Evolutionary conservation across 2,329 filamentous ascomycete species (phyloP).

Genomic region (Eutypella sp.): DNA sequence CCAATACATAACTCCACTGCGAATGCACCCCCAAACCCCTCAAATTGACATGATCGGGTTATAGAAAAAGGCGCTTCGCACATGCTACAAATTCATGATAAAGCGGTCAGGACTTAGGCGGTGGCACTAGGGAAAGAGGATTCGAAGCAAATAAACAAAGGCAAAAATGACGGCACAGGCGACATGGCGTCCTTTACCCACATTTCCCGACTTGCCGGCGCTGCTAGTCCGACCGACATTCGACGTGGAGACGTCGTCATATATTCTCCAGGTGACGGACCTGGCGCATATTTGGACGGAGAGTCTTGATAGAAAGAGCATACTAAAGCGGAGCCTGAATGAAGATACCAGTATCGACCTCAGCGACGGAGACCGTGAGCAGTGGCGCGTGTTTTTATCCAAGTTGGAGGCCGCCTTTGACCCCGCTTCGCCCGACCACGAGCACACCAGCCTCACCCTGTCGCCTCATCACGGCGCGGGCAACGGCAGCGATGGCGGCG

Average conservation of each 20-base stretch:
- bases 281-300: slow-evolving; percentile 71
- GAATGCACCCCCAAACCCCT: no score
- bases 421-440: slow-evolving; percentile 38
- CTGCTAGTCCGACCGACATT: slow-evolving; percentile 60
- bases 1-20: no score
- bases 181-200: slow-evolving; percentile 45
- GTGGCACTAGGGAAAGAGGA: no score
- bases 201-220: slow-evolving; percentile 45
- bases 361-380: slow-evolving; percentile 56
- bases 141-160: background rate
- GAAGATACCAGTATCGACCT: slow-evolving; percentile 70
- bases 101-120: no score
- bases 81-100: no score
- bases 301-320: slow-evolving; percentile 53
- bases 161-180: slow-evolving; percentile 20
- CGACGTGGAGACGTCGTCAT: slow-evolving; percentile 41
- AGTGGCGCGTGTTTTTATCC: slow-evolving; percentile 62
- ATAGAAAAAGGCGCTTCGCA: no score
- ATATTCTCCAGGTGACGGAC: slow-evolving; percentile 65
- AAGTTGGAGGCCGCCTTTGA: slow-evolving; percentile 53
- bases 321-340: slow-evolving; percentile 57
- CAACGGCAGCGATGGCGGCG: slow-evolving; percentile 32
- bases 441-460: slow-evolving; percentile 41
- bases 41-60: no score
- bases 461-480: no score